Conservation (phyloP, 164 flowering plant species). For the Euptelea pleiosperma region DNA sequence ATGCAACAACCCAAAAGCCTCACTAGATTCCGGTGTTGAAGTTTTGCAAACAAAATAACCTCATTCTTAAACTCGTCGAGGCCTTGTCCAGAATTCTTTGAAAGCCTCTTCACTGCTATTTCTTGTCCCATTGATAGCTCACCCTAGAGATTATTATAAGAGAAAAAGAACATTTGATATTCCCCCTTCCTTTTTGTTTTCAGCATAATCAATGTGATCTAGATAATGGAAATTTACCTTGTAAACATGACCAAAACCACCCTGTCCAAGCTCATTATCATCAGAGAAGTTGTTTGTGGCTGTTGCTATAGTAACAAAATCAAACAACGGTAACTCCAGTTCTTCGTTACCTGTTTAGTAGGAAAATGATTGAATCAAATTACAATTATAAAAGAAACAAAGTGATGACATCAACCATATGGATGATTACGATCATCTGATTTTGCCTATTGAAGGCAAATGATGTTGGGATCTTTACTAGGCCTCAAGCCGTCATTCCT, state of each 20-base stretch:
- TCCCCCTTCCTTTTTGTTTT: not conserved
- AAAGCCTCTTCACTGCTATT: constrained; percentile 14
- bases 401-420: too few relatives aligned
- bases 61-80: constrained; percentile 9
- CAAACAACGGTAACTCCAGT: constrained; percentile 3
- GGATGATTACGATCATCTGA: too few relatives aligned
- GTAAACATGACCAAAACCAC: constrained; percentile 41
- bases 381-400: too few relatives aligned
- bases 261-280: constrained; percentile 26
- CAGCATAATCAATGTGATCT: not conserved
- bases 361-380: too few relatives aligned
- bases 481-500: too few relatives aligned
- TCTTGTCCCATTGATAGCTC: constrained; percentile 1
- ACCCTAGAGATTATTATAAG: not conserved
- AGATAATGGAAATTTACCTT: constrained; percentile 26
- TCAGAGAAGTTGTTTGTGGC: constrained; percentile 23
- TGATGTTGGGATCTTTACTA: too few relatives aligned
- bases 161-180: not conserved
- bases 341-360: too few relatives aligned
- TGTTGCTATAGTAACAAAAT: constrained; percentile 6
- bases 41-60: constrained; percentile 6
- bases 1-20: constrained; percentile 14
- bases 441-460: too few relatives aligned
- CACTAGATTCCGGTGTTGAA: constrained; percentile 12
- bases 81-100: constrained; percentile 11